Evolutionary conservation across 2,329 filamentous ascomycete species (phyloP).

Genomic region (Monosporascus sp.): DNA sequence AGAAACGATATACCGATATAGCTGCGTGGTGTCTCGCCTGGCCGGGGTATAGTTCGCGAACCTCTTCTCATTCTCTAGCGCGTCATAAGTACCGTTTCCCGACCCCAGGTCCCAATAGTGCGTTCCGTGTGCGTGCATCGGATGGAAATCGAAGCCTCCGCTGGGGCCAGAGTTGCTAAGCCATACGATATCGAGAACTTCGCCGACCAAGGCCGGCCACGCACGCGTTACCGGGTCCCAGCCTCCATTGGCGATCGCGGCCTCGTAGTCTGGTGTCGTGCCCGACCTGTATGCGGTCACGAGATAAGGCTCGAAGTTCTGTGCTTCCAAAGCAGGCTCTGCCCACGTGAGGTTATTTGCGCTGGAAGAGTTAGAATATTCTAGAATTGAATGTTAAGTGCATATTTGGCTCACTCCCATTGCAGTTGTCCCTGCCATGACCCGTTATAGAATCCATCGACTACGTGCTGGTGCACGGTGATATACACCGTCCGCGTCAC

Average conservation of each 20-base stretch:
- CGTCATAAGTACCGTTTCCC: constrained; percentile 49
- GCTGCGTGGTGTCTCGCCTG: constrained; percentile 43
- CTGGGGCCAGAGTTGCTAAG: constrained; percentile 34
- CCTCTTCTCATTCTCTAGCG: constrained; percentile 40
- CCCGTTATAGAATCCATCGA: constrained; percentile 20
- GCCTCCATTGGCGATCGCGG: constrained; percentile 44
- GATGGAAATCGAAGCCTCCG: constrained; percentile 41
- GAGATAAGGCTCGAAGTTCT: constrained; percentile 38
- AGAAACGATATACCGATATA: constrained; percentile 47
- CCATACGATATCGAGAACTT: constrained; percentile 50
- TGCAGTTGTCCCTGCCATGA: constrained; percentile 21
- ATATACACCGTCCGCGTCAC: constrained; percentile 48
- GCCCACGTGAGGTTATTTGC: constrained; percentile 42
- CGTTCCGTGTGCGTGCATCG: constrained; percentile 50
- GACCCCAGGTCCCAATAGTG: constrained; percentile 50
- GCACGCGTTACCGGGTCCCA: constrained; percentile 47
- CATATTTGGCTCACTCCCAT: constrained; percentile 28
- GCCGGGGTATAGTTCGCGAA: constrained; percentile 31
- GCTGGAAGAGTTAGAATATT: constrained; percentile 9
- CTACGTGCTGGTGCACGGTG: constrained; percentile 35
- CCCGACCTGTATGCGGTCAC: constrained; percentile 47
- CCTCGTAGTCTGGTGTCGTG: constrained; percentile 46
- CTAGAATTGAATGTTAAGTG: neutral
- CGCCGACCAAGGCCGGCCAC: constrained; percentile 50
- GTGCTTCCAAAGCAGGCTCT: constrained; percentile 23